Evolutionary conservation across 352 stramenopile genomes (phyloP), one percentile per base, ranked within the genome.

Genomic region (Phytophthora fragariaefolia): DNA sequence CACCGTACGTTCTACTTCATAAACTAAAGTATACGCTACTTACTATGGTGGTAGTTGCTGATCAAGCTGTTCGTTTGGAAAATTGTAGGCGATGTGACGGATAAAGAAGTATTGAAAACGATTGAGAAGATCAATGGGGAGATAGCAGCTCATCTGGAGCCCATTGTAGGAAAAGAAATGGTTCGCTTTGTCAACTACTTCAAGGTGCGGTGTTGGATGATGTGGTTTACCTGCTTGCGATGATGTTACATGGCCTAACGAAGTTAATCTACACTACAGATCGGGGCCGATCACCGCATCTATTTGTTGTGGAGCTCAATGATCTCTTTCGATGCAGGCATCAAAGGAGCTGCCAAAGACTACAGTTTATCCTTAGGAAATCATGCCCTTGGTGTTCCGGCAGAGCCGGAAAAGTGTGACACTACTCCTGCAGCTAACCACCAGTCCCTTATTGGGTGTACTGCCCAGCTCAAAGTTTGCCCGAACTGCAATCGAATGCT

Each of bases 291-390:
- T 30, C 64, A 79, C n/a, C 80, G 74, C 22, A 76, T 93, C 30
- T 93, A 90, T 32, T 58, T 93, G n/a, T 30, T 91, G 30, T 93
- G 82, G 80, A 83, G 77, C 58, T 73, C 84, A 20, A 84, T 88
- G 77, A 50, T 93, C 7, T 89, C 80, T 1, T 91, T 91, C 36
- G 83, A 91, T 46, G 51, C 66, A 18, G 71, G 55, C 12, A 51
- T 43, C 0, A 85, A 76, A 36, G 68, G 75, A 2, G 80, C 77
- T 47, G 80, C 80, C 0, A 90, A 85, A 43, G 69, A 78, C 45
- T 71, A 83, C 42, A 64, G 36, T 8, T 66, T 91, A 32, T 61
- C 77, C 1, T 63, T 89, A 2, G 73, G 75, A 0, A 51, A 48
- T 15, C 49, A 68, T 55, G 12, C 38, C 26, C 24, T 23, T 2